A percentile compares a stretch with the other conserved stretches of the same genome.
Evolutionary conservation across 2,329 filamentous ascomycete genomes (phyloP).

Genomic region (Ophiostoma sp.): DNA sequence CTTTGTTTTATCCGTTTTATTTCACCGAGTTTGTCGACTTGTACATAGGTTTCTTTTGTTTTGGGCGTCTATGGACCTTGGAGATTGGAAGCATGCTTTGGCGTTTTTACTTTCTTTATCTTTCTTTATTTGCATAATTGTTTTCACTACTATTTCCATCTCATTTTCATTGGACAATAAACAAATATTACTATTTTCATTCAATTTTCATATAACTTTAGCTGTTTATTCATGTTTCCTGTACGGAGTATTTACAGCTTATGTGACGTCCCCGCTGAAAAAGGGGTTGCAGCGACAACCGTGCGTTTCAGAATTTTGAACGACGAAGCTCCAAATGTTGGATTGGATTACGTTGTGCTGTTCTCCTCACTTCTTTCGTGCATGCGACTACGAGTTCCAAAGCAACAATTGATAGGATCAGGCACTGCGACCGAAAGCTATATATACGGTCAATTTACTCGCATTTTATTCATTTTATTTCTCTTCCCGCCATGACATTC

Average conservation of each 20-base stretch:
- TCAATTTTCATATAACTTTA: neutral
- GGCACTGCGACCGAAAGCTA: neutral
- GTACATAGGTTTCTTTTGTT: neutral
- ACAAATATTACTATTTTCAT: neutral
- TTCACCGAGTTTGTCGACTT: neutral
- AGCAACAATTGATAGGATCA: neutral
- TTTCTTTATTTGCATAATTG: neutral
- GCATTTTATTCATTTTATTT: neutral
- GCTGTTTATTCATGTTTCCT: too few species aligned
- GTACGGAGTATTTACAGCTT: neutral
- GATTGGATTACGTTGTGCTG: neutral
- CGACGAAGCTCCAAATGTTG: neutral
- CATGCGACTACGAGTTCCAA: neutral
- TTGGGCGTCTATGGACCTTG: neutral
- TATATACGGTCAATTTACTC: neutral
- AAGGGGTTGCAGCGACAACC: neutral
- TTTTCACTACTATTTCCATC: neutral
- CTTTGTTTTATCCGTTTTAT: neutral
- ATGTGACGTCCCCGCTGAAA: neutral
- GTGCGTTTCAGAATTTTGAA: constrained; percentile 23
- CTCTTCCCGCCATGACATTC: constrained; percentile 26
- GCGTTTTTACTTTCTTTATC: neutral
- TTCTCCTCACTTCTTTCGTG: neutral
- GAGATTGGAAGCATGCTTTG: neutral
- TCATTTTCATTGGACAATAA: neutral